Conservation (phyloP, 2,329 filamentous ascomycete species). For the Knufia fluminis region DNA sequence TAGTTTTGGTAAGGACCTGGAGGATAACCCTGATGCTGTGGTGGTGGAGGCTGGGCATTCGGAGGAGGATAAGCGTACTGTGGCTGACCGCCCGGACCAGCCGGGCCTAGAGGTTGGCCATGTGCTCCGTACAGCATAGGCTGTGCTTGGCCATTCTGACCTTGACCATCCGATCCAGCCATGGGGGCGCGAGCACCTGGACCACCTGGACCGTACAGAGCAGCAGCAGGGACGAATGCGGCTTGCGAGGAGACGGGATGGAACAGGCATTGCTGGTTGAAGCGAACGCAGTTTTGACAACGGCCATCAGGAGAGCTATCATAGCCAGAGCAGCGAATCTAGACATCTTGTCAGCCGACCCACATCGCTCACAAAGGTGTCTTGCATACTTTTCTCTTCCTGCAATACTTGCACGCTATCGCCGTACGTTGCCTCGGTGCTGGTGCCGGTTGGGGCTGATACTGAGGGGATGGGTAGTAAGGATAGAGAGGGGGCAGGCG, state of each 20-base stretch:
- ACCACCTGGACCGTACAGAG: slow-evolving; percentile 47
- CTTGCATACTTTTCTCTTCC: slow-evolving; percentile 41
- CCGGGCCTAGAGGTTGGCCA: slow-evolving; percentile 39
- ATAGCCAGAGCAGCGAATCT: slow-evolving; percentile 71
- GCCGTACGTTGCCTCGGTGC: slow-evolving; percentile 43
- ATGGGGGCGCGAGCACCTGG: slow-evolving; percentile 33
- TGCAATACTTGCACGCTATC: slow-evolving; percentile 44
- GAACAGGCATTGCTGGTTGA: slow-evolving; percentile 70
- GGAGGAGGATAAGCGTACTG: slow-evolving; percentile 31
- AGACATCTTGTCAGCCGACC: slow-evolving; percentile 11
- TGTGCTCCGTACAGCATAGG: slow-evolving; percentile 41
- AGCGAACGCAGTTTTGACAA: slow-evolving; percentile 63
- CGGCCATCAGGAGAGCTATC: slow-evolving; percentile 62
- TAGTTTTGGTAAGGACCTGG: slow-evolving; percentile 10
- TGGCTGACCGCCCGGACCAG: slow-evolving; percentile 23
- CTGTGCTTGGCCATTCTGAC: slow-evolving; percentile 27
- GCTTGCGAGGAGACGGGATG: slow-evolving; percentile 65
- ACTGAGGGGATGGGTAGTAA: slow-evolving; percentile 34
- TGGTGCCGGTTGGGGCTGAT: slow-evolving; percentile 30
- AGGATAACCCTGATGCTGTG: slow-evolving; percentile 19
- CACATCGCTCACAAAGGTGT: slow-evolving; percentile 1
- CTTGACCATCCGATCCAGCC: slow-evolving; percentile 23
- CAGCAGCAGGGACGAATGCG: slow-evolving; percentile 64
- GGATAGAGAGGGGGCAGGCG: slow-evolving; percentile 32
- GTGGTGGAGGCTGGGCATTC: slow-evolving; percentile 17